Evolutionary conservation across 2,329 filamentous ascomycete species (phyloP).

Genomic region (Chaetomium olivaceum): DNA sequence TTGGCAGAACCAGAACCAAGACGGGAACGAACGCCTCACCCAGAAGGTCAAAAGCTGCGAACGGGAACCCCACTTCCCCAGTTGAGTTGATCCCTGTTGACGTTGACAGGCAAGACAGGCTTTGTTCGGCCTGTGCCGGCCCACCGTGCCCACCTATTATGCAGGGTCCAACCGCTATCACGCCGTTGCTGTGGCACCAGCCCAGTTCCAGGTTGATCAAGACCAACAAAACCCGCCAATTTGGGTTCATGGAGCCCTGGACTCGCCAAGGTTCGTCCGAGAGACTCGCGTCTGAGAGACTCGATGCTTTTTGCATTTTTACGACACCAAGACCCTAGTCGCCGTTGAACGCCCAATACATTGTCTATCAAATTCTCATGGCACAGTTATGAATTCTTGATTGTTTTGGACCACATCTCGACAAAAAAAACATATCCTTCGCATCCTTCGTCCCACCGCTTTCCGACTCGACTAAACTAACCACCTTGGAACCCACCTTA

Average conservation of each 20-base stretch:
- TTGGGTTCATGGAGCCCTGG: slow-evolving; percentile 10
- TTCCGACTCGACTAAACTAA: background rate
- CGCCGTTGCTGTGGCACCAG: slow-evolving; percentile 31
- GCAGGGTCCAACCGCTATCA: slow-evolving; percentile 16
- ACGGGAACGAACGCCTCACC: background rate
- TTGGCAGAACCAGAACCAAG: background rate
- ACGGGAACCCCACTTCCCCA: slow-evolving; percentile 15
- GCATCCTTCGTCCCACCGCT: background rate
- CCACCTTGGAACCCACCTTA: slow-evolving; percentile 6
- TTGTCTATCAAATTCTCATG: background rate
- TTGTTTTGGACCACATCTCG: background rate
- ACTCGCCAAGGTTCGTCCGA: slow-evolving; percentile 1
- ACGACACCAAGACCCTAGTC: background rate
- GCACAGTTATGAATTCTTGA: background rate
- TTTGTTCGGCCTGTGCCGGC: no score
- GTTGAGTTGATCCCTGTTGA: background rate
- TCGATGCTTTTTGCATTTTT: background rate
- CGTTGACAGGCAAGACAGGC: no score
- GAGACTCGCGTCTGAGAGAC: no score
- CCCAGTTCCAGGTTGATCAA: slow-evolving; percentile 12
- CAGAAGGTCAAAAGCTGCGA: background rate
- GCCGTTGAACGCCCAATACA: background rate
- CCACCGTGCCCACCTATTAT: background rate
- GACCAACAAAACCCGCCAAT: slow-evolving; percentile 14
- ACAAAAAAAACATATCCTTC: background rate